phyloP scores from a whole-genome alignment of 257 asterid species.

The Eucommia ulmoides region DNA sequence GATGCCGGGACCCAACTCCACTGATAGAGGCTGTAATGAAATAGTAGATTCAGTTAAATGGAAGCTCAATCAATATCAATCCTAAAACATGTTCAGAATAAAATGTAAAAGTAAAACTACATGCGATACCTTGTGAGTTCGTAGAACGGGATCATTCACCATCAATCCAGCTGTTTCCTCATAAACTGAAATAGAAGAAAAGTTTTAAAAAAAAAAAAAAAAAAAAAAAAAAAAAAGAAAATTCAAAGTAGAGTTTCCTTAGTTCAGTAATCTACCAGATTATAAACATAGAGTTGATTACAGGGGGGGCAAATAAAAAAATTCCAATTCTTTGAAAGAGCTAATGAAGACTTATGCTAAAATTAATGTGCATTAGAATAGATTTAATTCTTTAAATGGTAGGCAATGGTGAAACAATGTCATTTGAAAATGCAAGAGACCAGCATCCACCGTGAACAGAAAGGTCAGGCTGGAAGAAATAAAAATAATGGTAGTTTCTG shows the following conservation, averaged over 20 bases:
- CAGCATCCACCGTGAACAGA: too few species aligned
- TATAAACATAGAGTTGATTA: too few species aligned
- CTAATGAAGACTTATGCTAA: too few species aligned
- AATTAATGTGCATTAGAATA: too few species aligned
- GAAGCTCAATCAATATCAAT: background rate
- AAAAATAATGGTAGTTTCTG: constrained; percentile 4
- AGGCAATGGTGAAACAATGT: too few species aligned
- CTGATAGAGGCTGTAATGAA: constrained; percentile 74
- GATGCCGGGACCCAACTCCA: constrained; percentile 96
- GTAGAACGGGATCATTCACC: constrained; percentile 96
- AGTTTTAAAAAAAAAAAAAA: too few species aligned
- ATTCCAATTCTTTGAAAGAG: too few species aligned
- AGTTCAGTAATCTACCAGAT: background rate
- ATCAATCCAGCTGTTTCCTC: constrained; percentile 96
- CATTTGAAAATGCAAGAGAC: too few species aligned
- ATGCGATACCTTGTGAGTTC: constrained; percentile 73
- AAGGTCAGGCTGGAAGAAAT: too few species aligned
- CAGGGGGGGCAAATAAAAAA: too few species aligned
- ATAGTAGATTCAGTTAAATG: background rate
- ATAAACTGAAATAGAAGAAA: constrained; percentile 60
- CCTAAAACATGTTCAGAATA: background rate
- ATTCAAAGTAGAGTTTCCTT: constrained; percentile 2
- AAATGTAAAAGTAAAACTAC: background rate
- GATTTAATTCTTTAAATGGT: too few species aligned
- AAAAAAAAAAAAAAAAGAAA: too few species aligned